Conservation (phyloP, 1,284 basidiomycete species). For the Omphalotus olearius region DNA sequence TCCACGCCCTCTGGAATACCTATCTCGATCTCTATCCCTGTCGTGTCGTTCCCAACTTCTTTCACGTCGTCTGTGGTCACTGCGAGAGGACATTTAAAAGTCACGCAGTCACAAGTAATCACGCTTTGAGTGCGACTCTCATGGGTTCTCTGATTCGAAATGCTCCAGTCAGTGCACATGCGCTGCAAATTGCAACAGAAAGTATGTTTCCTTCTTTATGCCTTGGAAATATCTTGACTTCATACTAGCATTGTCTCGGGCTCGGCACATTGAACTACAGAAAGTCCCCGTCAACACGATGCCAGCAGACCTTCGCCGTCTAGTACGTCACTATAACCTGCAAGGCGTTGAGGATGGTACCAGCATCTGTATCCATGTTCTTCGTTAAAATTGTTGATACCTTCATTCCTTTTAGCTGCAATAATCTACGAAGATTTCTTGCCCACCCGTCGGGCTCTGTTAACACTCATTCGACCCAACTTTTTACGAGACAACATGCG, state of each 20-base stretch:
- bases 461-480: conserved; percentile 46
- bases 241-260: conserved; percentile 16
- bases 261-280: conserved; percentile 39
- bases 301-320: conserved; percentile 51
- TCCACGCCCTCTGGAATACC: conserved; percentile 32
- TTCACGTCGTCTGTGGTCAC: conserved; percentile 57
- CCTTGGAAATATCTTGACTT: not conserved
- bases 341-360: conserved; percentile 52
- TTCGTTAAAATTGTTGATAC: not conserved
- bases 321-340: conserved; percentile 41
- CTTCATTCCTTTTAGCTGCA: conserved; percentile 36
- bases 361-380: conserved; percentile 13
- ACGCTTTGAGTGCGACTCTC: not conserved
- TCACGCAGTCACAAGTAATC: not conserved
- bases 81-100: conserved; percentile 37
- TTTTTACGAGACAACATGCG: conserved; percentile 38
- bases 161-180: not conserved
- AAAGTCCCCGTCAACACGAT: conserved; percentile 49
- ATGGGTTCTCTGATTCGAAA: not conserved
- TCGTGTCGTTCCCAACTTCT: conserved; percentile 65
- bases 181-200: no score
- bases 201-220: not conserved
- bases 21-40: conserved; percentile 39
- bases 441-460: conserved; percentile 13
- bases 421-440: conserved; percentile 42